A percentile compares a stretch with the other conserved stretches of the same genome.
These are phyloP conservation scores for Amaranthus tricolor DNA, from an alignment of 179 eudicot species.

Conservation along the genomic window DNA sequence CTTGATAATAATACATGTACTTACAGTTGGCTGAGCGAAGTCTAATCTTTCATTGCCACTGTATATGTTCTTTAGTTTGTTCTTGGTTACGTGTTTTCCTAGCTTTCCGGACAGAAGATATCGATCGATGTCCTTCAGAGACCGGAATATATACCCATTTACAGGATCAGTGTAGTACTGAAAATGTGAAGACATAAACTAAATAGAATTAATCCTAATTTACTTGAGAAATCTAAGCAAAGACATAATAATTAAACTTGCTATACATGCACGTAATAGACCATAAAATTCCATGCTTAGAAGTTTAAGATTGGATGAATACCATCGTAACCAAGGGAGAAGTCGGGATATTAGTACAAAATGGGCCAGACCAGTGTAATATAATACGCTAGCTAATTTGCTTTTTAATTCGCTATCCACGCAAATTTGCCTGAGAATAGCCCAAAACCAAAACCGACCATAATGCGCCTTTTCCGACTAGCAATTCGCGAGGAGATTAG, in stretches of 20 bases:
- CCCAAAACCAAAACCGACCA: too few relatives aligned
- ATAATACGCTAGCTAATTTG: too few relatives aligned
- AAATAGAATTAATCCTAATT: not conserved
- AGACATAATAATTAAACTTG: not conserved
- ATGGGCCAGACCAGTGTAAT: too few relatives aligned
- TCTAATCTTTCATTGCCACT: constrained; percentile 8
- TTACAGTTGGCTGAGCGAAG: constrained; percentile 24
- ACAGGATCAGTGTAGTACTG: constrained; percentile 51
- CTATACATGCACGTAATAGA: not conserved
- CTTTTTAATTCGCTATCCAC: too few relatives aligned
- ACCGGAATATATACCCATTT: constrained; percentile 44
- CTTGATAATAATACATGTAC: constrained; percentile 6
- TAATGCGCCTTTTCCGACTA: too few relatives aligned
- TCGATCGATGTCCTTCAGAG: constrained; percentile 46
- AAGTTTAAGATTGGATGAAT: too few relatives aligned
- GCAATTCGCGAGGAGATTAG: too few relatives aligned
- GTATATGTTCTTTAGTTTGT: constrained; percentile 24
- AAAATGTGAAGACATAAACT: not conserved
- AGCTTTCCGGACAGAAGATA: constrained; percentile 47
- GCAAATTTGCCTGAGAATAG: too few relatives aligned
- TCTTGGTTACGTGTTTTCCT: constrained; percentile 39
- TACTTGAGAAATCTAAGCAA: not conserved
- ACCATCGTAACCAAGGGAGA: too few relatives aligned
- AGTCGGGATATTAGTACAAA: too few relatives aligned
- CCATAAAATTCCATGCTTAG: too few relatives aligned